Conservation (phyloP, 2,329 filamentous ascomycete species). For the Fusarium sp. region DNA sequence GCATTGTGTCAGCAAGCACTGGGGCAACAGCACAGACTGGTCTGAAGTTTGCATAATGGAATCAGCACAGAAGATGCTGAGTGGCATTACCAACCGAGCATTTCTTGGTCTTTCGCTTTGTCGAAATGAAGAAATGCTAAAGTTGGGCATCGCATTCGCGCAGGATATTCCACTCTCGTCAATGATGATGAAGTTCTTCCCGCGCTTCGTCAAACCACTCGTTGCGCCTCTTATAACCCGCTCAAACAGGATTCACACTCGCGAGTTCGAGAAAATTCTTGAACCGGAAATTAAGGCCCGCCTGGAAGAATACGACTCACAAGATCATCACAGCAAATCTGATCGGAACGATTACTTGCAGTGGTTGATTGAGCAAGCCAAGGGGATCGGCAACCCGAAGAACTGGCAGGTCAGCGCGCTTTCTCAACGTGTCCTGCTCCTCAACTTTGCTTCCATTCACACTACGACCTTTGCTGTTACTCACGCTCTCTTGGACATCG, state of each 20-base stretch:
- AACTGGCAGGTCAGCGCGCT: conserved; percentile 6
- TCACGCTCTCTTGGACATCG: conserved; percentile 9
- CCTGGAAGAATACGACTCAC: background rate
- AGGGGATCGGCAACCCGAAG: conserved; percentile 3
- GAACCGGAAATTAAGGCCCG: conserved; percentile 4
- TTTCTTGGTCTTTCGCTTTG: conserved; percentile 1
- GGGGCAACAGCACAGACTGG: background rate
- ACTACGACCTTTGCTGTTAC: conserved; percentile 13
- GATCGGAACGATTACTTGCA: background rate
- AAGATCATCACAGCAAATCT: background rate
- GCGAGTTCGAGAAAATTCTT: conserved; percentile 1
- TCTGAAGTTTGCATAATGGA: background rate
- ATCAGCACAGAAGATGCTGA: background rate
- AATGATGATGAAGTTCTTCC: background rate
- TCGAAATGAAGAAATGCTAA: background rate
- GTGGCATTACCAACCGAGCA: conserved; percentile 1
- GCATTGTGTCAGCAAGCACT: background rate
- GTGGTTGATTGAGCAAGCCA: conserved; percentile 12
- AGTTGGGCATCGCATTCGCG: conserved; percentile 1
- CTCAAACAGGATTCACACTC: conserved; percentile 8
- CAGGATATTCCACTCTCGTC: conserved; percentile 4
- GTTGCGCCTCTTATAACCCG: conserved; percentile 1
- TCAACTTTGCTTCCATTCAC: conserved; percentile 16
- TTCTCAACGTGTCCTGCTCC: conserved; percentile 1
- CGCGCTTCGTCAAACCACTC: background rate